Evolutionary conservation across 768 basidiomycete species (phyloP), one percentile per base, ranked within the genome.

Genomic region (Mrakia gelida): DNA sequence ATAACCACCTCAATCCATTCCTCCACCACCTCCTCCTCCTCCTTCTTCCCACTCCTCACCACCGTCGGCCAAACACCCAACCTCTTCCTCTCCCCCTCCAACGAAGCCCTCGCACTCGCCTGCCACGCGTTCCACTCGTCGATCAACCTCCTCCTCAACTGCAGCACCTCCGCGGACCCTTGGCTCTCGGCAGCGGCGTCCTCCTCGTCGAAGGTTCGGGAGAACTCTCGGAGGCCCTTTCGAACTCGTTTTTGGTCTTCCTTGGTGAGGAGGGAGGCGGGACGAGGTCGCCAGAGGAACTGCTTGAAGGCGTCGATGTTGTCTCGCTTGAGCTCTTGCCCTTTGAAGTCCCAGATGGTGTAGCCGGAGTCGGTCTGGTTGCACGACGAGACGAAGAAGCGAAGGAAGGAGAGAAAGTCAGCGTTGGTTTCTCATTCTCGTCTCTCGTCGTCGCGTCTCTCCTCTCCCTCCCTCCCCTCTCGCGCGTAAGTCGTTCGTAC

Each of bases 71-170:
- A 79, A 73, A 83, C 80, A 30, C 85, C 86, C 21, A 85, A 84
- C 75, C 85, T 86, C 80, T 84, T 81, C 68, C 85, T 79, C 79
- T 89, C 89, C 73, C 90, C 90, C 52, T 87, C 88, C 75, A 91
- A 76, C 81, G 92, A 90, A 80, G 88, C 88, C 83, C 88, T 90
- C 81, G 91, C 90, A 80, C 89, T 88, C 32, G 87, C 81, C 73
- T 96, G 89, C 97, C 97, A 98, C 62, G 96, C 93, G 85, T 99
- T 97, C 97, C 97, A 99, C 86, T 99, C 97, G 82, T 97, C 93
- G 81, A 98, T 92, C 74, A 98, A 88, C 68, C 97, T 89, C 84
- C 93, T 92, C 79, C 97, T 89, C 80, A 90, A 90, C 26, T 94
- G 93, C 81, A 95, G 88, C 34, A 97, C 89, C 85, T 98, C 97